phyloP scores from a whole-genome alignment of 257 asterid genomes.

The Salvia hispanica region DNA sequence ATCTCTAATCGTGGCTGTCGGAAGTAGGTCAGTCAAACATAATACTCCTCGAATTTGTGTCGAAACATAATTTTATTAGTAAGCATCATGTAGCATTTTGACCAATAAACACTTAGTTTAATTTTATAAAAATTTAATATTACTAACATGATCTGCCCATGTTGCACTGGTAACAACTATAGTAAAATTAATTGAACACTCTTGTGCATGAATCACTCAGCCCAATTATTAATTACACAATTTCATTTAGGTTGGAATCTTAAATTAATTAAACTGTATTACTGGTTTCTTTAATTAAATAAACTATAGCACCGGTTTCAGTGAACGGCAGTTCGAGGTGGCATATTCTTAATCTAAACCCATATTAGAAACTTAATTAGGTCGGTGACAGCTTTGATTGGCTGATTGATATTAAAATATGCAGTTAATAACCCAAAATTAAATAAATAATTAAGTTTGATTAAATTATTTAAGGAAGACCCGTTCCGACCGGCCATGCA shows the following conservation, averaged over 20 bases:
- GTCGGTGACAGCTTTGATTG: not conserved
- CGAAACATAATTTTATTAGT: not conserved
- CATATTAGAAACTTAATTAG: not conserved
- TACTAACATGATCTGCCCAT: constrained; percentile 24
- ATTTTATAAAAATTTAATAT: not conserved
- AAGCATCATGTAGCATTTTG: not conserved
- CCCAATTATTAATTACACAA: not conserved
- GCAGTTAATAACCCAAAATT: not conserved
- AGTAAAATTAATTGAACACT: not conserved
- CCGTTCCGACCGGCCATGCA: constrained; percentile 25
- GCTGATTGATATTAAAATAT: not conserved
- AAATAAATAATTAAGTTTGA: not conserved
- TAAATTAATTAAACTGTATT: not conserved
- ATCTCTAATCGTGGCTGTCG: not conserved
- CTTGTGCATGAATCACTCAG: no score
- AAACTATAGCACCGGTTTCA: no score
- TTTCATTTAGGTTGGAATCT: constrained; percentile 11
- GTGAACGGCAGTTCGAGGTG: not conserved
- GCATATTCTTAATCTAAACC: not conserved
- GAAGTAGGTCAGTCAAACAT: constrained; percentile 17
- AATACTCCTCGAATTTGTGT: constrained; percentile 1
- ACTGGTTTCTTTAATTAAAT: no score
- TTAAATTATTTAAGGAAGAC: not conserved
- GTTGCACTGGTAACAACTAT: not conserved
- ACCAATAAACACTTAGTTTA: not conserved